These are phyloP conservation scores for Ilyonectria robusta DNA, from an alignment of 2,329 filamentous ascomycete genomes.

Conservation along the genomic window DNA sequence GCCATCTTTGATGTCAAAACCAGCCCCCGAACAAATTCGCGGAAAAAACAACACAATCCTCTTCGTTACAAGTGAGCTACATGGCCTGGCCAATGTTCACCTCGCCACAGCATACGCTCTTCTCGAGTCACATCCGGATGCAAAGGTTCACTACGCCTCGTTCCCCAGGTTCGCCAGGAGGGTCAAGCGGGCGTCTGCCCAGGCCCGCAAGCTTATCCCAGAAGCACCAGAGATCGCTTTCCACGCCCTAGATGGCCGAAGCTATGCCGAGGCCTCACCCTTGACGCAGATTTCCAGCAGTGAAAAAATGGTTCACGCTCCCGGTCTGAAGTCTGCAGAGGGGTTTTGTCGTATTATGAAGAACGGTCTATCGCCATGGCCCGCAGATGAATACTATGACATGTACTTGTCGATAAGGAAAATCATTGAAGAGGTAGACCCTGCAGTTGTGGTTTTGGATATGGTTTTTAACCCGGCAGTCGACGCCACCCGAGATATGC, in stretches of 20 bases:
- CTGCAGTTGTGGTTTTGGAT: conserved; percentile 53
- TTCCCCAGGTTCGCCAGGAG: conserved; percentile 39
- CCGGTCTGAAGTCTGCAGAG: conserved; percentile 37
- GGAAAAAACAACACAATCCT: conserved; percentile 50
- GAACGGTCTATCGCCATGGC: conserved; percentile 48
- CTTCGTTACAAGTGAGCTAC: conserved; percentile 51
- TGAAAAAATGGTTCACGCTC: conserved; percentile 18
- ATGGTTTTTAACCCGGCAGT: conserved; percentile 47
- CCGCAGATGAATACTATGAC: conserved; percentile 47
- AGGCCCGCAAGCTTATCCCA: conserved; percentile 27
- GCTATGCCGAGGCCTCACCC: conserved; percentile 35
- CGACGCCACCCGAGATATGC: conserved; percentile 40
- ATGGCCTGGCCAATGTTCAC: conserved; percentile 55
- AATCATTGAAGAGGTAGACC: conserved; percentile 51
- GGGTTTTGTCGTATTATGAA: conserved; percentile 34
- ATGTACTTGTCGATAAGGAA: conserved; percentile 45
- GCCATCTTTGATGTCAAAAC: not conserved
- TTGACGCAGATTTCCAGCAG: not conserved
- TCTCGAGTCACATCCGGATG: conserved; percentile 47
- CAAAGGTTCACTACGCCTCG: conserved; percentile 54
- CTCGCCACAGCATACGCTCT: conserved; percentile 53
- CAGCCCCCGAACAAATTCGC: not conserved
- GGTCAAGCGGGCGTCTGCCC: conserved; percentile 36
- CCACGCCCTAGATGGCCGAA: conserved; percentile 40
- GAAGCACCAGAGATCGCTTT: conserved; percentile 42